Conservation (phyloP, 495 filamentous ascomycete species). For the Lichenothelia convexa region DNA sequence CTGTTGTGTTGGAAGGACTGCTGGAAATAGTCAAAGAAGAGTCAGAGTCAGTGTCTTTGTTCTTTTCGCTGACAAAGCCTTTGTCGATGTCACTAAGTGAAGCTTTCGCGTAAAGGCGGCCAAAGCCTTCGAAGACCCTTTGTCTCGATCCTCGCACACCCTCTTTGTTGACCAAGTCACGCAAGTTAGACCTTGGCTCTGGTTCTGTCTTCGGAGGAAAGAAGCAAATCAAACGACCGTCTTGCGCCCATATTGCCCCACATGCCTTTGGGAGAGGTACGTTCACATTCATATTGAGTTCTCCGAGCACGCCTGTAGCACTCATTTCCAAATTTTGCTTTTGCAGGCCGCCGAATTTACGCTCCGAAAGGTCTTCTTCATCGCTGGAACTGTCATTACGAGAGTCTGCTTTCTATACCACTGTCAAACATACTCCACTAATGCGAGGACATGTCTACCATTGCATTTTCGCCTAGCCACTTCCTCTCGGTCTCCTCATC, state of each 20-base stretch:
- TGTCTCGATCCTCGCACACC: slow-evolving; percentile 40
- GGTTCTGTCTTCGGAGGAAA: slow-evolving; percentile 5
- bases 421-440: no score
- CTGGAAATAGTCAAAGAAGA: slow-evolving; percentile 34
- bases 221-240: slow-evolving; percentile 12
- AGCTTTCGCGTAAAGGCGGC: slow-evolving; percentile 46
- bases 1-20: slow-evolving; percentile 53
- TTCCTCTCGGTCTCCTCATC: slow-evolving; percentile 55
- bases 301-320: slow-evolving; percentile 30
- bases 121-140: slow-evolving; percentile 73
- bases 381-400: slow-evolving; percentile 72
- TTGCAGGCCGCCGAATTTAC: slow-evolving; percentile 25
- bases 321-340: slow-evolving; percentile 31
- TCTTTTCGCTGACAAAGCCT: slow-evolving; percentile 12
- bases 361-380: slow-evolving; percentile 47
- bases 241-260: slow-evolving; percentile 11
- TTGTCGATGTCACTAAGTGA: slow-evolving; percentile 8
- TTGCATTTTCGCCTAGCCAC: slow-evolving; percentile 36
- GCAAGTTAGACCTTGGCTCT: no score
- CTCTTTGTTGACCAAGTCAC: no score
- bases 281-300: slow-evolving; percentile 45
- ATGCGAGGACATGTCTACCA: no score
- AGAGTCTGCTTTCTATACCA: no score
- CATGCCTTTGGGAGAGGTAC: slow-evolving; percentile 13
- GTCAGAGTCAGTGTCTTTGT: slow-evolving; percentile 31